Evolutionary conservation across 202 grass and related monocot genomes (phyloP), one percentile per base, ranked within the genome.

Genomic region (Carex sylvatica): DNA sequence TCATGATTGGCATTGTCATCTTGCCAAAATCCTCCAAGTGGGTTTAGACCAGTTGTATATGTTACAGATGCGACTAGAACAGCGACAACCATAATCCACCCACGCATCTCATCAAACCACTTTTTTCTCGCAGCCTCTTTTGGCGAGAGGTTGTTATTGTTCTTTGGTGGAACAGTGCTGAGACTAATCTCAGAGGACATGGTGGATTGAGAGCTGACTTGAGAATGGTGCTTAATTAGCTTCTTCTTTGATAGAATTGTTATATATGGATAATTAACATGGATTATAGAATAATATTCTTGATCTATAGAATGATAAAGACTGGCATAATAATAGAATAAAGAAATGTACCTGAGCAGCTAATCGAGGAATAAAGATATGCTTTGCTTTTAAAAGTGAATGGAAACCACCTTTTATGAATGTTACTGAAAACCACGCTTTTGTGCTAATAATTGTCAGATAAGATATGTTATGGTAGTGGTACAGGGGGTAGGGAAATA

Each of bases 1-100:
- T 47, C n/a, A 49, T 0, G 78, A 3, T 0, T 55, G 28, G 2
- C 18, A 3, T 5, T 0, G 76, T 88, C 66, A 53, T 87, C 82
- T 9, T 2, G 2, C 87, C 87, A 88, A 28, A 88, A 79, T 38
- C 91, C 91, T 8, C 91, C 86, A 18, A 86, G 91, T 13, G 88
- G 88, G 60, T 59, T 87, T 5, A 88, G 83, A 0, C 86, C 86
- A 0, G 65, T 47, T 28, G 38, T 26, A 68, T 88, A 91, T 42
- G 89, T 85, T 7, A 90, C 46, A 0, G 82, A 82, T 12, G 85
- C 78, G 1, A 83, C 88, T 5, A 85, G 69, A 23, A 69, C 65
- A 28, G 70, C 78, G 22, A 90, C 58, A 16, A 90, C 54, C 84
- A 90, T 81, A 16, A 90, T 80, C 51, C 87, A 84, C 70, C 87